These are phyloP conservation scores for Aspergillus hancockii DNA, from an alignment of 495 filamentous ascomycete species.

Conservation along the genomic window DNA sequence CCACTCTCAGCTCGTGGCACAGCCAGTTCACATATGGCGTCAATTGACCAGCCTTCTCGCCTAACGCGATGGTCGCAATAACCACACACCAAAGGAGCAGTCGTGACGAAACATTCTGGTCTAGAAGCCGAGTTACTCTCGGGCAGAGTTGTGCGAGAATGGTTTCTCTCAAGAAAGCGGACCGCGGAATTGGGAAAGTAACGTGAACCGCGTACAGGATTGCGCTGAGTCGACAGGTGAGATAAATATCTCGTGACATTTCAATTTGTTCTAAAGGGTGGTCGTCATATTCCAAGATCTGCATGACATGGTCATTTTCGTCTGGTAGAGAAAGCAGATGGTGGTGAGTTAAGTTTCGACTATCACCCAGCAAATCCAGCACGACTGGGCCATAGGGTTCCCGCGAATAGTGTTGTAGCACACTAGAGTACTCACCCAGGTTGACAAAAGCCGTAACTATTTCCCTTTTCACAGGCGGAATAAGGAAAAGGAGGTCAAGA, in stretches of 20 bases:
- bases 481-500: not conserved
- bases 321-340: constrained; percentile 1
- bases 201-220: constrained; percentile 4
- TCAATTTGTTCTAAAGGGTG: not conserved
- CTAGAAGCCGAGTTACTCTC: not conserved
- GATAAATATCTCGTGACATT: not conserved
- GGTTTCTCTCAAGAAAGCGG: not conserved
- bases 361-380: not conserved
- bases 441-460: not conserved
- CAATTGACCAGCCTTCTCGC: too few species aligned
- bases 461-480: not conserved
- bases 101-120: not conserved
- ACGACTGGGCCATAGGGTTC: not conserved
- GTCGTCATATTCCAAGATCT: not conserved
- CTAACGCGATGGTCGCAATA: not conserved
- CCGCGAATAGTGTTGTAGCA: not conserved
- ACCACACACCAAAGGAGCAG: constrained; percentile 9
- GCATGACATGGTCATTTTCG: not conserved
- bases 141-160: not conserved
- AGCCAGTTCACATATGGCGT: too few species aligned
- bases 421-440: not conserved
- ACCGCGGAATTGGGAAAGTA: constrained; percentile 10
- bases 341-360: constrained; percentile 1
- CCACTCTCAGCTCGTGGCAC: too few species aligned
- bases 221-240: not conserved